Base-by-base conservation (phyloP, 1,284 basidiomycete species). In the Naganishia sp. region DNA sequence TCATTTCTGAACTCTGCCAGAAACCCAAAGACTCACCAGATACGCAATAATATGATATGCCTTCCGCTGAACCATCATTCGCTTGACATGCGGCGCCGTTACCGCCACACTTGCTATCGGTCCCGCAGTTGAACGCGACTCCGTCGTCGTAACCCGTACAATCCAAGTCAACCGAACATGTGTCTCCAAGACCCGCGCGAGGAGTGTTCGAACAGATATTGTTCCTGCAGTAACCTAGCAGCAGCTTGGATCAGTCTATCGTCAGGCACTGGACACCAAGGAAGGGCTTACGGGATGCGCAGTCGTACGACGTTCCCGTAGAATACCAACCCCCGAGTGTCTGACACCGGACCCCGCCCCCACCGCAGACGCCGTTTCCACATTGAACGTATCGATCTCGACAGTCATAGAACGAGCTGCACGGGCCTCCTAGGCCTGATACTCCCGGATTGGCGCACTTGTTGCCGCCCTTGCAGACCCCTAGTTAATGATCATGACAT, bases 71-170 rank as follows among this genome's bases (percentile, higher is more conserved):
- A 6, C 18, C 10, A 25, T 60, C 57, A 18, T 49, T 39, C 17
- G 46, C 57, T 25, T 60, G 45, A 25, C 57, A 60, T 23, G 57
- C 46, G n/a, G 57, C 57, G 17, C 57, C 31, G 7, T 11, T 35
- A 2, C 57, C 57, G 11, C 57, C 57, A 32, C 57, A 49, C 23
- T 25, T n/a, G 2, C 46, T 45, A 13, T 60, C 57, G 18, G 18
- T 49, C 1, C 57, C 57, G 32, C 45, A 60, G n/a, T 23, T 46
- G 31, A 10, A 25, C 9, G 21, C 57, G 32, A 39, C 17, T 18
- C 23, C 23, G 4, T 35, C 28, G 6, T 28, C 15, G 13, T 25
- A 39, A 2, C 31, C 28, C 45, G 31, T 46, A 35, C 57, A 60
- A 32, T 60, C 57, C 15, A 50, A 10, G 15, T 60, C 46, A 18